Evolutionary conservation across 441 rosid genomes (phyloP), one percentile per base, ranked within the genome.

Genomic region (Pelargonium myrrhifolium): DNA sequence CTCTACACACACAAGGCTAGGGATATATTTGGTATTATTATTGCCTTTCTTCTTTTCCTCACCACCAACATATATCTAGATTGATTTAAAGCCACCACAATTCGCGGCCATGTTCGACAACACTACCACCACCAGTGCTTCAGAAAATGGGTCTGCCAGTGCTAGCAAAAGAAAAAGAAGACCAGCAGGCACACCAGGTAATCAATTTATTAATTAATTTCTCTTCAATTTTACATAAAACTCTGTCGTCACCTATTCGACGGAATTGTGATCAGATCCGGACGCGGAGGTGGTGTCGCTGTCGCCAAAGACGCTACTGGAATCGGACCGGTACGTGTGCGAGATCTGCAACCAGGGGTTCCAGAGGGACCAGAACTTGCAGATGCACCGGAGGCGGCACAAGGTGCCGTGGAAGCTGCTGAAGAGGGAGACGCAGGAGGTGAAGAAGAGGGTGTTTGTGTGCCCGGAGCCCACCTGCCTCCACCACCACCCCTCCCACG

Each of bases 301-400:
- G 66, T 88, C 96, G 14, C 95, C 96, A 6, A 81, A 79, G 78
- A 89, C 96, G 4, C 78, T 92, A 28, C 78, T 92, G 31, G 96
- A 89, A 75, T 89, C 93, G 22, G 94, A 92, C 70, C 79, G 92
- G 66, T 92, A 89, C 67, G 81, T 89, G 31, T 92, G 98, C 65
- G 98, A 92, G 89, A 92, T 92, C 87, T 92, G 98, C 62, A 89
- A 88, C 76, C 93, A 88, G 81, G 95, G 98, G 71, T 92, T 92
- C 78, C 98, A 89, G 77, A 80, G 98, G 67, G 98, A 92, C 77
- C 98, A 92, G 79, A 92, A 92, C 85, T 85, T 92, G 2, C 96
- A 92, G 77, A 88, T 92, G 95, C 98, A 92, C 71, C 68, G 95
- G 73, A 76, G 98, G 71, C 78, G 97, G 73, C 98, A 93, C 75